These are phyloP conservation scores for Lichina pygmaea DNA, from an alignment of 495 filamentous ascomycete species.

Conservation along the genomic window DNA sequence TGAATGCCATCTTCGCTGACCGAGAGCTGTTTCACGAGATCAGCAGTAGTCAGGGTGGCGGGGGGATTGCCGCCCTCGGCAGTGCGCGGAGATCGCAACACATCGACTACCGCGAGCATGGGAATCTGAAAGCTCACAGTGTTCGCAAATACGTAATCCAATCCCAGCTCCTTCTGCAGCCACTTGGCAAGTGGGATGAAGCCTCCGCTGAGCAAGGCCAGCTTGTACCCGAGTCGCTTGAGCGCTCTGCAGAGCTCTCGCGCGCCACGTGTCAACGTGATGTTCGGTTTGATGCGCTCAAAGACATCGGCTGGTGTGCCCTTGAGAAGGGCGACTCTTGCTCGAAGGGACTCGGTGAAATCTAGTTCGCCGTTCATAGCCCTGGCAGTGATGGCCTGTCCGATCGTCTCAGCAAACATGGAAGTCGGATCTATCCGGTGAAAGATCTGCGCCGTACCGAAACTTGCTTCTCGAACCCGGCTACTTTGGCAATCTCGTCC, in stretches of 20 bases:
- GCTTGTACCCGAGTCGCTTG: conserved; percentile 50
- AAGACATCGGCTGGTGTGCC: conserved; percentile 61
- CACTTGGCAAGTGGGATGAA: conserved; percentile 74
- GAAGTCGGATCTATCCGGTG: background rate
- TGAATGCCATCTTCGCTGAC: conserved; percentile 30
- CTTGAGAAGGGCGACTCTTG: conserved; percentile 52
- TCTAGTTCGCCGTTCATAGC: conserved; percentile 97
- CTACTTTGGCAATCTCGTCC: conserved; percentile 64
- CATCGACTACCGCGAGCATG: too few relatives aligned
- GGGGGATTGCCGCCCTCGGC: background rate
- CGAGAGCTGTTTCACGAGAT: conserved; percentile 22
- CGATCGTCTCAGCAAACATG: background rate
- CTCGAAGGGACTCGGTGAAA: conserved; percentile 55
- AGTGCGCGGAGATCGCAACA: too few relatives aligned
- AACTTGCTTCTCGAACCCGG: conserved; percentile 44
- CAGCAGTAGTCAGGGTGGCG: background rate
- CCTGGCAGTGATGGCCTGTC: conserved; percentile 47
- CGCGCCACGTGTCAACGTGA: conserved; percentile 64
- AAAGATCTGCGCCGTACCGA: conserved; percentile 15
- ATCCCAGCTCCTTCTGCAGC: conserved; percentile 49
- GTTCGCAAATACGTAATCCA: conserved; percentile 76
- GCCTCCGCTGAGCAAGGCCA: conserved; percentile 75
- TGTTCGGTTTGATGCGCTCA: conserved; percentile 38
- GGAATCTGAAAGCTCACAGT: conserved; percentile 16
- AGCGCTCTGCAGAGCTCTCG: conserved; percentile 41